A percentile compares a stretch with the other conserved stretches of the same genome.
Evolutionary conservation across 805 yeast species (phyloP).

Genomic region (Komagataella pastoris): DNA sequence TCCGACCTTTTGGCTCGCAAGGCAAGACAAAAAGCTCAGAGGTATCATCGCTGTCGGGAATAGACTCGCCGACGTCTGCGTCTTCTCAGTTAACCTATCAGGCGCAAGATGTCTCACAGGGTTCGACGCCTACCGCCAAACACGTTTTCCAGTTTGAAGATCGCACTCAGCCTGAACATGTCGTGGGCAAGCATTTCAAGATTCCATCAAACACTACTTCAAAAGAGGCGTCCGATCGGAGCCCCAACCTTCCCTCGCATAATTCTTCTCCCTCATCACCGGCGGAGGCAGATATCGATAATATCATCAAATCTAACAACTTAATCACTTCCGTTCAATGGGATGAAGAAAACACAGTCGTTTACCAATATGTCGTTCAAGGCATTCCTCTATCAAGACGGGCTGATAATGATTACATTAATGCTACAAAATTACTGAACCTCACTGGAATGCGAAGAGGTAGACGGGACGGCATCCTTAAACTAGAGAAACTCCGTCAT

Average conservation of each 20-base stretch:
- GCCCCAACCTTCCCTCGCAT: neutral
- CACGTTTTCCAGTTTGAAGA: neutral
- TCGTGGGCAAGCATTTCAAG: neutral
- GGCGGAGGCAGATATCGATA: neutral
- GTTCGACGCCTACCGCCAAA: neutral
- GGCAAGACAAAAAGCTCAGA: neutral
- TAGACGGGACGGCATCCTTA: slow-evolving; percentile 70
- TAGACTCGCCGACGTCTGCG: neutral
- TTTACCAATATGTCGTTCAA: slow-evolving; percentile 77
- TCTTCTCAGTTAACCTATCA: neutral
- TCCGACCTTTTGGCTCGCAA: neutral
- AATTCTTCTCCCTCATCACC: neutral
- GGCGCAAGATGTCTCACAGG: neutral
- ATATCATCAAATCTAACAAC: neutral
- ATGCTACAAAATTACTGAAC: slow-evolving; percentile 71
- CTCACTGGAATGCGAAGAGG: slow-evolving; percentile 84
- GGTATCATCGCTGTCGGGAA: neutral
- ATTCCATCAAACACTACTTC: neutral
- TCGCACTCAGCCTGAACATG: neutral
- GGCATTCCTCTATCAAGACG: slow-evolving; percentile 60
- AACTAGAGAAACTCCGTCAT: slow-evolving; percentile 62
- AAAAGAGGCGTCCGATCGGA: neutral
- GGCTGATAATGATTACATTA: slow-evolving; percentile 76
- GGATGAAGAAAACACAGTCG: slow-evolving; percentile 79
- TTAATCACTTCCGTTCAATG: slow-evolving; percentile 26